Percentiles rank a stretch among this genome's conserved stretches.
Conservation (phyloP, 2,329 filamentous ascomycete species). For the Cercospora nicotianae region DNA sequence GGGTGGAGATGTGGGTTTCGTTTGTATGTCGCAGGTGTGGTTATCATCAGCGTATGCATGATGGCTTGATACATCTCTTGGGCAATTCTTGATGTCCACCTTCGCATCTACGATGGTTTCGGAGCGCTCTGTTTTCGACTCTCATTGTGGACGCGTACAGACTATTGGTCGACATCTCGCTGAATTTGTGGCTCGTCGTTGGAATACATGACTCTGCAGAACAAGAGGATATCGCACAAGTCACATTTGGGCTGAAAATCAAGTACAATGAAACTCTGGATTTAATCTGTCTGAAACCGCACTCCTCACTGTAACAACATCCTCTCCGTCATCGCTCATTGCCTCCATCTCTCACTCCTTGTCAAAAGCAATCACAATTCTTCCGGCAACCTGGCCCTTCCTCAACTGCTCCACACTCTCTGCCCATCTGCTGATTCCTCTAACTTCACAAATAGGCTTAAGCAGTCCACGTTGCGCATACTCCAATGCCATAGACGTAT, state of each 20-base stretch:
- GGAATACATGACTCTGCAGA: too few species aligned
- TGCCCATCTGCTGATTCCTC: constrained; percentile 47
- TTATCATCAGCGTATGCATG: not conserved
- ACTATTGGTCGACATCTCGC: not conserved
- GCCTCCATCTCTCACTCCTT: not conserved
- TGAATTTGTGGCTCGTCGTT: not conserved
- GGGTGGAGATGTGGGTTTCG: not conserved
- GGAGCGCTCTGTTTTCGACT: not conserved
- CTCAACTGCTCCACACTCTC: constrained; percentile 54
- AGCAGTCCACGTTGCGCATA: constrained; percentile 53
- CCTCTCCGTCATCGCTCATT: too few species aligned
- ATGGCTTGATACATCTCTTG: not conserved
- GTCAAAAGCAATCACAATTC: constrained; percentile 52
- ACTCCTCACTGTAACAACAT: too few species aligned
- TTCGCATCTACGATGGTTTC: not conserved
- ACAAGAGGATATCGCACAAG: not conserved
- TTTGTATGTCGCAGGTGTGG: not conserved
- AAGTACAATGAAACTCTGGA: not conserved
- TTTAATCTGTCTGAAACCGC: not conserved
- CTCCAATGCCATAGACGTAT: constrained; percentile 47
- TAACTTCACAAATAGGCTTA: constrained; percentile 52
- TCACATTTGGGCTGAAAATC: not conserved
- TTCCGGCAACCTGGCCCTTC: constrained; percentile 52
- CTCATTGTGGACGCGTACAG: not conserved
- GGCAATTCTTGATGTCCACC: too few species aligned